phyloP scores from a whole-genome alignment of 768 basidiomycete genomes.

The Suillus brevipes region DNA sequence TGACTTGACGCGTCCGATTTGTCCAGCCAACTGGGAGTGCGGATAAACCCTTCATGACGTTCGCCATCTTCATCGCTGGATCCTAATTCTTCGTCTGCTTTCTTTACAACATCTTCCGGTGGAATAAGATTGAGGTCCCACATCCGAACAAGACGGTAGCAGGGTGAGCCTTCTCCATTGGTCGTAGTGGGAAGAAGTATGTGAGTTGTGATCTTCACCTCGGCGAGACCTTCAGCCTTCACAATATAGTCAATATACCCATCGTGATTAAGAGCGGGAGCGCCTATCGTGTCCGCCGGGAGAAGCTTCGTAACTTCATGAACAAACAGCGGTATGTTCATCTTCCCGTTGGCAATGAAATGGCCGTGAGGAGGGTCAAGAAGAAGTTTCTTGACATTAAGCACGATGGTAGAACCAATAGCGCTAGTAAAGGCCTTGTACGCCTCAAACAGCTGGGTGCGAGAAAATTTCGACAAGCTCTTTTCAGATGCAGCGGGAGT shows the following conservation, averaged over 20 bases:
- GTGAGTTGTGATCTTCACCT: conserved; percentile 19
- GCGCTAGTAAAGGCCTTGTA: conserved; percentile 11
- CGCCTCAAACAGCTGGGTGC: not conserved
- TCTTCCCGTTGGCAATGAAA: conserved; percentile 31
- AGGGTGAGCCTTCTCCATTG: conserved; percentile 2
- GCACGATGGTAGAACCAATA: conserved; percentile 16
- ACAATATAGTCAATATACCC: conserved; percentile 18
- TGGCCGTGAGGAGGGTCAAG: conserved; percentile 28
- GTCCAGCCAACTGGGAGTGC: not conserved
- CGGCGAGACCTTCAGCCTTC: conserved; percentile 19
- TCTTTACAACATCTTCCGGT: not conserved
- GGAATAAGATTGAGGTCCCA: conserved; percentile 18
- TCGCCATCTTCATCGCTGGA: not conserved
- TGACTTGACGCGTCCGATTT: not conserved
- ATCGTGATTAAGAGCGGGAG: not conserved
- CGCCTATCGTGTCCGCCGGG: not conserved
- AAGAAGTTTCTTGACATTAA: conserved; percentile 17
- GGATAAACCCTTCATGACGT: not conserved
- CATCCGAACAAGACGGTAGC: conserved; percentile 21
- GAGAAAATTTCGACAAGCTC: not conserved
- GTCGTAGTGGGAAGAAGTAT: conserved; percentile 8
- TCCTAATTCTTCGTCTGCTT: not conserved
- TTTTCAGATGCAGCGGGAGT: not conserved
- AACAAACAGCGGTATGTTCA: conserved; percentile 23
- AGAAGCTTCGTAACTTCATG: conserved; percentile 6